Base-by-base conservation (phyloP, 306 rosid species). In the Vachellia pachyceras region DNA sequence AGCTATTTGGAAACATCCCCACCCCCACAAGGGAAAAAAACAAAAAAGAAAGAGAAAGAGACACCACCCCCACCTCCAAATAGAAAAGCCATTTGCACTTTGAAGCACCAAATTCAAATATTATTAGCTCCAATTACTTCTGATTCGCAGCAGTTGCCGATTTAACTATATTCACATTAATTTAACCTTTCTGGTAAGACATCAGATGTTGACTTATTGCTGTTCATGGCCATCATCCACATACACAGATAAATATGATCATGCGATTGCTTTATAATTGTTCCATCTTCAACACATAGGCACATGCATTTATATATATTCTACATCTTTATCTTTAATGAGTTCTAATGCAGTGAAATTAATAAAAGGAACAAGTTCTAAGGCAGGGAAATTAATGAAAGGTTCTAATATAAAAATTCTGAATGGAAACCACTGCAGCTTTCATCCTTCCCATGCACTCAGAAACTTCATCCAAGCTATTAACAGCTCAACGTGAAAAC, bases 81-180 rank as follows among this genome's bases (percentile, higher is more conserved):
- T n/a, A 20, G 17, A 68, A 69, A 69, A 69, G 36, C 36, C 54
- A 46, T 22, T 69, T 69, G 37, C 52, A 10, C 36, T 69, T 69
- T 40, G 54, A 40, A 42, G 36, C 25, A 3, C 63, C 25, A 8
- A 20, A 20, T 9, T 20, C 11, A 55, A 55, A 55, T 55, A 55
- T 55, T 20, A 55, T 20, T 55, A n/a, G 18, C 61, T 54, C n/a
- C n/a, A 54, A 54, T n/a, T 55, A 55, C 25, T 55, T 55, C 60
- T 54, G 25, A 55, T 55, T 55, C 63, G 3, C 4, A 55, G 13
- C 33, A 13, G 23, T n/a, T 5, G 13, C 63, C 20, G 63, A 18
- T 55, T 55, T 18, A 54, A 54, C 10, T 7, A 54, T n/a, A 54
- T n/a, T n/a, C 7, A 54, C 5, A 54, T 50, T 1, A 50, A 50